A percentile compares a stretch with the other conserved stretches of the same genome.
phyloP scores from a whole-genome alignment of 2,329 filamentous ascomycete species.

The Onygenales sp. region DNA sequence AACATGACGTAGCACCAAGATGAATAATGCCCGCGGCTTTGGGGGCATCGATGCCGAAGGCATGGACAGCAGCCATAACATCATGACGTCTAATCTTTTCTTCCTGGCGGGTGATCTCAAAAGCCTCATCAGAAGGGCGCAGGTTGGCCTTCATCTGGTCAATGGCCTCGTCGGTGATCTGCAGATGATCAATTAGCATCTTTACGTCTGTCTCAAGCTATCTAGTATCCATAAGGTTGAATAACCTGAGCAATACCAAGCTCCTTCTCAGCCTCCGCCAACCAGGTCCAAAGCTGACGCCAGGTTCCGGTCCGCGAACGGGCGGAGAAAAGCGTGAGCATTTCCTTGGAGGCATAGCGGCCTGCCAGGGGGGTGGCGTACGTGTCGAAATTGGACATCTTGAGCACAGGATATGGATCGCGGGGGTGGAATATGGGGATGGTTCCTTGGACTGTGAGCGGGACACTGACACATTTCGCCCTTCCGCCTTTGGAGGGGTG shows the following conservation, averaged over 20 bases:
- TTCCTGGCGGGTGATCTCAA: conserved; percentile 63
- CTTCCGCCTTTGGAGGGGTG: no score
- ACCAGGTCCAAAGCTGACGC: conserved; percentile 76
- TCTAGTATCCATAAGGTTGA: no score
- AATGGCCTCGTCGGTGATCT: conserved; percentile 55
- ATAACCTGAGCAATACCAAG: conserved; percentile 61
- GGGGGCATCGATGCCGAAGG: conserved; percentile 59
- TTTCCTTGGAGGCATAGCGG: conserved; percentile 62
- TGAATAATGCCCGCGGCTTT: conserved; percentile 78
- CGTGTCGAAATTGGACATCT: conserved; percentile 39
- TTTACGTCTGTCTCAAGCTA: no score
- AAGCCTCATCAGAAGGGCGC: conserved; percentile 67
- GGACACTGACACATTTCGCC: no score
- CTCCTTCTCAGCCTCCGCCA: conserved; percentile 74
- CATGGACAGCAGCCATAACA: conserved; percentile 52
- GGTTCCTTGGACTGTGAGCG: background rate
- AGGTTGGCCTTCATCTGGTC: conserved; percentile 67
- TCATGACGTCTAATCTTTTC: conserved; percentile 64
- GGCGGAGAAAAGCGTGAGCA: conserved; percentile 71
- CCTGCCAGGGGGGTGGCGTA: conserved; percentile 61
- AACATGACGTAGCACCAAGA: conserved; percentile 49
- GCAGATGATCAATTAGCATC: no score
- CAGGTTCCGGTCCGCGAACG: conserved; percentile 67
- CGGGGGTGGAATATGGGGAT: background rate
- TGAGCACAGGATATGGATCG: conserved; percentile 7